These are phyloP conservation scores for Cryptococcus maquisensis DNA, from an alignment of 1,284 basidiomycete species.

Conservation along the genomic window DNA sequence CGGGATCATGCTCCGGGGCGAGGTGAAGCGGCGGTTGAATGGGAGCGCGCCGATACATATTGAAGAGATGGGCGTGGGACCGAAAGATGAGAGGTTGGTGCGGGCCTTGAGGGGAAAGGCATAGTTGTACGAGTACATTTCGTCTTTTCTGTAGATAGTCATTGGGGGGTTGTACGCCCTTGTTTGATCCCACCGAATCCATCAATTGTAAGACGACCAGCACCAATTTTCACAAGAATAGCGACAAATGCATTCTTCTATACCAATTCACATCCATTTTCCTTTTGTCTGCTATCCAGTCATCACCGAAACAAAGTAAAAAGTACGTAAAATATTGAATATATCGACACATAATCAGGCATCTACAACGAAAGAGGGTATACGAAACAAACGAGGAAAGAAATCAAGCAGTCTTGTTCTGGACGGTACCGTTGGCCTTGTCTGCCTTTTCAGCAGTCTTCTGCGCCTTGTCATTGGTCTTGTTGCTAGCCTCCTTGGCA, in stretches of 20 bases:
- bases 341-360: background rate
- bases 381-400: background rate
- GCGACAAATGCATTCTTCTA: background rate
- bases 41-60: conserved; percentile 29
- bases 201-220: background rate
- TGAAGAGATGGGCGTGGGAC: conserved; percentile 36
- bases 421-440: conserved; percentile 17
- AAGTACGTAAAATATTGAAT: background rate
- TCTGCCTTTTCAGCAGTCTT: conserved; percentile 6
- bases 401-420: conserved; percentile 1
- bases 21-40: conserved; percentile 32
- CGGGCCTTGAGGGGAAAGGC: conserved; percentile 3
- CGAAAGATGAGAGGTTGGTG: conserved; percentile 13
- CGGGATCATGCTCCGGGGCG: conserved; percentile 45
- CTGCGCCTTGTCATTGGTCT: background rate
- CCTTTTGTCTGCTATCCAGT: too few species aligned
- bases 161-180: background rate
- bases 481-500: background rate
- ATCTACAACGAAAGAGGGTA: background rate
- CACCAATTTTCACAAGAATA: too few species aligned
- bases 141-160: background rate
- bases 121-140: background rate
- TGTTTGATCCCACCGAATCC: background rate
- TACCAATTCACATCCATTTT: too few species aligned
- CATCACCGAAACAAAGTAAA: too few species aligned